phyloP scores from a whole-genome alignment of 371 early-diverging fungal genomes.

The Amoeboaphelidium protococcarum region DNA sequence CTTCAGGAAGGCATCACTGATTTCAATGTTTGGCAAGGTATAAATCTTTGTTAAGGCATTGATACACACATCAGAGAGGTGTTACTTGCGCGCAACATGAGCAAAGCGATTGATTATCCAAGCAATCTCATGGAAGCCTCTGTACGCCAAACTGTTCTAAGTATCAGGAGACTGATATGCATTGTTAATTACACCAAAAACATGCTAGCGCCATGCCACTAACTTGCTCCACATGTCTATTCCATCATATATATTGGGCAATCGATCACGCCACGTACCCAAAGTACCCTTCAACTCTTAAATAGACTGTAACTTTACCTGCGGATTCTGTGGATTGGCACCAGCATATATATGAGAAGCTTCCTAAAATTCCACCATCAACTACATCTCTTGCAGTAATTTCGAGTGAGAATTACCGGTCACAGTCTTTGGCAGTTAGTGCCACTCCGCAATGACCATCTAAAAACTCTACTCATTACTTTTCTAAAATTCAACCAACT shows the following conservation, averaged over 20 bases:
- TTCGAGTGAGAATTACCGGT: conserved; percentile 57
- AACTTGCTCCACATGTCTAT: conserved; percentile 92
- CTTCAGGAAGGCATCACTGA: conserved; percentile 92
- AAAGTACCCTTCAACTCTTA: conserved; percentile 61
- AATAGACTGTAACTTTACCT: conserved; percentile 28
- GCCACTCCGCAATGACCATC: conserved; percentile 54
- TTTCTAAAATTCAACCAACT: background rate
- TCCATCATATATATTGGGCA: conserved; percentile 90
- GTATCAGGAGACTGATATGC: conserved; percentile 47
- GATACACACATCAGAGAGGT: conserved; percentile 78
- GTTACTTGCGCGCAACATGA: conserved; percentile 84
- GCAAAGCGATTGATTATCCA: conserved; percentile 99
- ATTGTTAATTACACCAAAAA: conserved; percentile 82
- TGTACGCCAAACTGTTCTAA: conserved; percentile 30
- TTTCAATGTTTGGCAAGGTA: conserved; percentile 96
- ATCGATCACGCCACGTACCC: conserved; percentile 85
- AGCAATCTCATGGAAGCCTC: conserved; percentile 97
- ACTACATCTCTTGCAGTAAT: conserved; percentile 71
- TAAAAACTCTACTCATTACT: conserved; percentile 47
- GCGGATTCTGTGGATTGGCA: conserved; percentile 47
- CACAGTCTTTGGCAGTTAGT: conserved; percentile 50
- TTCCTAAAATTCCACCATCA: conserved; percentile 77
- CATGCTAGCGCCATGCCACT: conserved; percentile 91
- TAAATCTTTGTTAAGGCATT: conserved; percentile 83
- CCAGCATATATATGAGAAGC: conserved; percentile 62